phyloP scores from a whole-genome alignment of 2,329 filamentous ascomycete species.

The Metarhizium anisopliae region DNA sequence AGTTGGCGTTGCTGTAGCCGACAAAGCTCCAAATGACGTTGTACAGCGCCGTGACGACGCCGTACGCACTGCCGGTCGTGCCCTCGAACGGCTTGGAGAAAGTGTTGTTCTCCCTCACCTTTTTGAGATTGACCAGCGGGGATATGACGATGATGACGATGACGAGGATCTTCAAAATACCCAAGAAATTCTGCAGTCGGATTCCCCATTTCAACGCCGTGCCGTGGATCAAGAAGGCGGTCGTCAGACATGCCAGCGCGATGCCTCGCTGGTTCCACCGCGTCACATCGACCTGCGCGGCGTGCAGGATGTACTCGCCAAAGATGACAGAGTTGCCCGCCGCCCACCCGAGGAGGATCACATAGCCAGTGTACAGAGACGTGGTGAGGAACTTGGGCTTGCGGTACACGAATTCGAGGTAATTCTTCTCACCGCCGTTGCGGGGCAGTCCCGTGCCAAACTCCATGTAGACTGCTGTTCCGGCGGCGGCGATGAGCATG shows the following conservation, averaged over 20 bases:
- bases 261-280: conserved; percentile 61
- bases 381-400: conserved; percentile 53
- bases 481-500: conserved; percentile 51
- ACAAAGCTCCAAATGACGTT: conserved; percentile 65
- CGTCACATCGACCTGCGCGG: conserved; percentile 50
- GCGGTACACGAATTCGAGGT: conserved; percentile 55
- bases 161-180: conserved; percentile 56
- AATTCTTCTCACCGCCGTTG: conserved; percentile 60
- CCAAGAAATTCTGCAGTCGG: conserved; percentile 57
- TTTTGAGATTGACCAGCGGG: conserved; percentile 51
- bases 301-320: conserved; percentile 61
- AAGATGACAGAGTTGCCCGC: conserved; percentile 61
- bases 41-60: conserved; percentile 60
- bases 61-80: conserved; percentile 57
- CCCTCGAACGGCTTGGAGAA: conserved; percentile 56
- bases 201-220: conserved; percentile 56
- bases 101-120: conserved; percentile 50
- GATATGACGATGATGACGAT: conserved; percentile 56
- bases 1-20: conserved; percentile 61
- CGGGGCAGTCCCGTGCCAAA: conserved; percentile 56
- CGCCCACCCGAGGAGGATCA: conserved; percentile 56
- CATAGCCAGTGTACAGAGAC: conserved; percentile 51
- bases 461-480: conserved; percentile 57
- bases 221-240: conserved; percentile 58
- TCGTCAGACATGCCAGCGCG: conserved; percentile 57